Conservation (phyloP, 257 asterid genomes). For the Marsdenia floribunda region DNA sequence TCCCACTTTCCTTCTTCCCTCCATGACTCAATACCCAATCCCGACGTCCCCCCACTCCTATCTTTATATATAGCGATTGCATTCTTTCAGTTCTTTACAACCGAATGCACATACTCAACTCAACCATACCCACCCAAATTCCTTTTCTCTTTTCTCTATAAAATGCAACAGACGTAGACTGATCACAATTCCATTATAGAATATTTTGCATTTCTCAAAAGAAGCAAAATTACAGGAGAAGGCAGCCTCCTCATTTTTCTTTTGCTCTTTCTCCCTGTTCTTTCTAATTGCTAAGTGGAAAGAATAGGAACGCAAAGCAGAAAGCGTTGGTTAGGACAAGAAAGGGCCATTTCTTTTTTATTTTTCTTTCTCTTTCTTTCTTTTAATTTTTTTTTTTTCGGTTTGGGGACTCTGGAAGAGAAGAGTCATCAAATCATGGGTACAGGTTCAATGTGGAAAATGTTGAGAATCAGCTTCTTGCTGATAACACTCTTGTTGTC, state of each 20-base stretch:
- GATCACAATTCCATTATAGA: neutral
- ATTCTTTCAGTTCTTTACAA: neutral
- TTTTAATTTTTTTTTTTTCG: neutral
- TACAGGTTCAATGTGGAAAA: slow-evolving; percentile 24
- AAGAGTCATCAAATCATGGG: slow-evolving; percentile 7
- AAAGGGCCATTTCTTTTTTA: neutral
- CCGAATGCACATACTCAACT: slow-evolving; percentile 2
- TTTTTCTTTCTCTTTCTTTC: too few relatives aligned
- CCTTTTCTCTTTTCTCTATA: neutral
- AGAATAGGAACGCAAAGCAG: neutral
- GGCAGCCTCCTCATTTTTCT: neutral
- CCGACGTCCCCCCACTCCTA: neutral
- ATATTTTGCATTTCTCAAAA: slow-evolving; percentile 8
- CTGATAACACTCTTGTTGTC: slow-evolving; percentile 18
- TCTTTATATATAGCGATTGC: slow-evolving; percentile 11
- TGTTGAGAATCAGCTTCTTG: slow-evolving; percentile 20
- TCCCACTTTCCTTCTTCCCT: neutral
- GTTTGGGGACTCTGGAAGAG: neutral
- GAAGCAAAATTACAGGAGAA: slow-evolving; percentile 10
- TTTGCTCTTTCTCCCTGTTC: neutral
- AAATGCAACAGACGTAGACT: slow-evolving; percentile 1
- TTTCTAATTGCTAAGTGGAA: neutral
- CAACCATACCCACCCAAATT: neutral
- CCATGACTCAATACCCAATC: too few relatives aligned
- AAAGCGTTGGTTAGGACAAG: neutral